Percentiles rank a stretch among this genome's conserved stretches.
phyloP scores from a whole-genome alignment of 768 basidiomycete species.

The Candolleomyces eurysporus region DNA sequence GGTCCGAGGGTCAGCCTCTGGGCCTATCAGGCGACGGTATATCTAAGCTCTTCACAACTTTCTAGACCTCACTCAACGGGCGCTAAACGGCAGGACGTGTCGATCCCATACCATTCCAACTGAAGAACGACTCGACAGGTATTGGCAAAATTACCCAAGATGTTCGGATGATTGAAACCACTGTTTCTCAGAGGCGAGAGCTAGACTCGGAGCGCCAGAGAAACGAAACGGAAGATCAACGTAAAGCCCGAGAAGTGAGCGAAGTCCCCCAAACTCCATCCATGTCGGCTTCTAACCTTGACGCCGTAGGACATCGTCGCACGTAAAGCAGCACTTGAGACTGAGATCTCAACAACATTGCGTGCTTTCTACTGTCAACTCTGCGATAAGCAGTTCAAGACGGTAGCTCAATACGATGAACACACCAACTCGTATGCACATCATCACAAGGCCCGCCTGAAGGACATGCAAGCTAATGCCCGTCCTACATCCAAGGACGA shows the following conservation, averaged over 20 bases:
- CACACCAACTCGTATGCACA: constrained; percentile 89
- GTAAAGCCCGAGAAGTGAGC: constrained; percentile 65
- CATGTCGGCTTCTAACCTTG: constrained; percentile 1
- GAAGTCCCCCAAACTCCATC: neutral
- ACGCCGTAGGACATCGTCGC: constrained; percentile 56
- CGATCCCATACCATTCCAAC: constrained; percentile 79
- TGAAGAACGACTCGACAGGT: constrained; percentile 77
- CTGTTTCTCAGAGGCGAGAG: constrained; percentile 76
- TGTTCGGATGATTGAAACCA: constrained; percentile 80
- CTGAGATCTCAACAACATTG: constrained; percentile 66
- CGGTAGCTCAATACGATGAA: constrained; percentile 83
- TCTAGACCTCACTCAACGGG: neutral
- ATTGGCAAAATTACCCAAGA: constrained; percentile 80
- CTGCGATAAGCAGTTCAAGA: constrained; percentile 88
- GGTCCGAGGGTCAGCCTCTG: constrained; percentile 76
- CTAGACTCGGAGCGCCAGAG: constrained; percentile 80
- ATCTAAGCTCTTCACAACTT: constrained; percentile 10
- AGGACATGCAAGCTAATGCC: constrained; percentile 76
- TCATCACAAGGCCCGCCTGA: constrained; percentile 79
- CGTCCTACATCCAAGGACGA: constrained; percentile 67
- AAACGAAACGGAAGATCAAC: constrained; percentile 79
- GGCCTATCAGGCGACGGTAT: constrained; percentile 76
- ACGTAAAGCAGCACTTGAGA: constrained; percentile 60
- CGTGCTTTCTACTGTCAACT: constrained; percentile 77
- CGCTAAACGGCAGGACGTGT: constrained; percentile 55